Evolutionary conservation across 148 eudicot genomes (phyloP).

Genomic region (Fagopyrum tataricum): DNA sequence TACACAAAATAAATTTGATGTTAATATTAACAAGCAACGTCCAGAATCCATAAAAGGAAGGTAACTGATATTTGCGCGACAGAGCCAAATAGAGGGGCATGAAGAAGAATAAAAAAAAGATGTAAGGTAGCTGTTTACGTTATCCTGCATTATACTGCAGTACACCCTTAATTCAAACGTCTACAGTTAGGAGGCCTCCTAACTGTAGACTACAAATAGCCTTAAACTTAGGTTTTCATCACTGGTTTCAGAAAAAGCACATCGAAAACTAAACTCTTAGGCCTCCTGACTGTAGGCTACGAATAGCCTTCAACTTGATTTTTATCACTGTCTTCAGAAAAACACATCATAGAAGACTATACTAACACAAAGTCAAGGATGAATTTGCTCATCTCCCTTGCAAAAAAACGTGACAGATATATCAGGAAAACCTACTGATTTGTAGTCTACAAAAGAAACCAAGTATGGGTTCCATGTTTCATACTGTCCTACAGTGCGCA

Average conservation of each 20-base stretch:
- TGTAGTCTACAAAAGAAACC: not conserved
- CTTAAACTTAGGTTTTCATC: too few species aligned
- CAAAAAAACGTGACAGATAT: not conserved
- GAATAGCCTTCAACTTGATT: not conserved
- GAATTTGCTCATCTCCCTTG: not conserved
- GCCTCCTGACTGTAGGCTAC: too few species aligned
- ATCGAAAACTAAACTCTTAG: too few species aligned
- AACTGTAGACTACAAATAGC: too few species aligned
- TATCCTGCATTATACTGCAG: too few species aligned
- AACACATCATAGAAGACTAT: not conserved
- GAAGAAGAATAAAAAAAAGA: too few species aligned
- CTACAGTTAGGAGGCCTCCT: too few species aligned
- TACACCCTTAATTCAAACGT: too few species aligned
- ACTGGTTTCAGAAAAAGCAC: too few species aligned
- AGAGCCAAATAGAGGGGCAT: too few species aligned
- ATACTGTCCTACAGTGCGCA: not conserved
- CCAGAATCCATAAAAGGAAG: not conserved
- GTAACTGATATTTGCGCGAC: not conserved
- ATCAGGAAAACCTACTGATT: not conserved
- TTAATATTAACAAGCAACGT: not conserved
- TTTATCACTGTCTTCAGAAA: not conserved
- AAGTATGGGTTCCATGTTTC: not conserved
- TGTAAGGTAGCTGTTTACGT: too few species aligned
- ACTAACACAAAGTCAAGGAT: not conserved
- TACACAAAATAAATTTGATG: conserved; percentile 18